phyloP scores from a whole-genome alignment of 2,329 filamentous ascomycete species.

The Fusarium nelsonii region DNA sequence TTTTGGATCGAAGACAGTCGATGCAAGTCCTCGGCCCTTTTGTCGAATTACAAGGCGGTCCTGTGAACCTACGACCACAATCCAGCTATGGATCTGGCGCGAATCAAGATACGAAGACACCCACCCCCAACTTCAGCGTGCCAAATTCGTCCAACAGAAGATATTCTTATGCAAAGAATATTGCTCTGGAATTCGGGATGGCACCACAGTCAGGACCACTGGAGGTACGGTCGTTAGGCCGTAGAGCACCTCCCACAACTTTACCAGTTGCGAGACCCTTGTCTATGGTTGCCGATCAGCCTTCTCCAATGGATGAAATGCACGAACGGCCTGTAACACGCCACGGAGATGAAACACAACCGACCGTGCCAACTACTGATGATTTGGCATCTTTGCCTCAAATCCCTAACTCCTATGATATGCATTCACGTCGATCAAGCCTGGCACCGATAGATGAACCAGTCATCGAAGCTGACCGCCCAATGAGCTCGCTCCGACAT shows the following conservation, averaged over 20 bases:
- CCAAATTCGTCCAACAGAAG: conserved; percentile 61
- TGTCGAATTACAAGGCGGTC: conserved; percentile 55
- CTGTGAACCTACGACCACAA: conserved; percentile 43
- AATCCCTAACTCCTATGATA: conserved; percentile 23
- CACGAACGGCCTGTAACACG: conserved; percentile 50
- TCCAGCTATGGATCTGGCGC: conserved; percentile 36
- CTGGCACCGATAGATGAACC: conserved; percentile 33
- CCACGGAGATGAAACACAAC: conserved; percentile 43
- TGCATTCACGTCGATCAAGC: conserved; percentile 45
- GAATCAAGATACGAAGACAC: conserved; percentile 24
- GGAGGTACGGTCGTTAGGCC: conserved; percentile 37
- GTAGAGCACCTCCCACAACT: conserved; percentile 57
- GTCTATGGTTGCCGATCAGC: conserved; percentile 67
- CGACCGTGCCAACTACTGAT: conserved; percentile 23
- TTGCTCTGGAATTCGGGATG: conserved; percentile 39
- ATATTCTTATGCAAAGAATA: conserved; percentile 56
- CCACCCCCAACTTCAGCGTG: conserved; percentile 67
- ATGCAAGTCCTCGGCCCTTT: conserved; percentile 61
- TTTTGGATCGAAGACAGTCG: conserved; percentile 64
- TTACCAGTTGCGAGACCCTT: conserved; percentile 64
- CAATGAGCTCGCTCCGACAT: conserved; percentile 48
- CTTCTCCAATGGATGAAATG: conserved; percentile 54
- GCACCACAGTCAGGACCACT: conserved; percentile 27
- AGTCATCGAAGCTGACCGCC: conserved; percentile 31
- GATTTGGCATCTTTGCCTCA: conserved; percentile 34